A percentile compares a stretch with the other conserved stretches of the same genome.
These are phyloP conservation scores for Botrytis hyacinthi DNA, from an alignment of 2,329 filamentous ascomycete species.

Conservation along the genomic window DNA sequence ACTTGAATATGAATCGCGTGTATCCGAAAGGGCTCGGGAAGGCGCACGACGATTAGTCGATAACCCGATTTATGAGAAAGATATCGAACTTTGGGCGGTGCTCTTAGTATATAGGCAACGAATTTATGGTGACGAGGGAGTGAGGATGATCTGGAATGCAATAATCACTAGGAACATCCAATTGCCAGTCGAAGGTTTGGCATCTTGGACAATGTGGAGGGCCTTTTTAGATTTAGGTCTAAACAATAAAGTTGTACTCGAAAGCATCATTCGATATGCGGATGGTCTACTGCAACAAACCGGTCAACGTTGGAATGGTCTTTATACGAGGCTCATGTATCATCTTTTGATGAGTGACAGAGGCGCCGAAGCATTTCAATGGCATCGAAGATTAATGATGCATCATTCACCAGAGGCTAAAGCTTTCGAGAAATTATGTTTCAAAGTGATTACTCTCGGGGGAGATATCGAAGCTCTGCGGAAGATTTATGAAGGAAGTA, in stretches of 20 bases:
- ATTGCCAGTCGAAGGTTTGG: conserved; percentile 42
- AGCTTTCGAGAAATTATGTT: conserved; percentile 41
- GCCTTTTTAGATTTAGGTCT: conserved; percentile 44
- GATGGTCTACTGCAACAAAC: conserved; percentile 43
- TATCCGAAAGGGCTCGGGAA: conserved; percentile 23
- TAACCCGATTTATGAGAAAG: conserved; percentile 30
- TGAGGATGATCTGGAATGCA: conserved; percentile 45
- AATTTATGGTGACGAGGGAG: conserved; percentile 43
- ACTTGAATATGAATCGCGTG: conserved; percentile 38
- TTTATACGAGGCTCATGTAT: conserved; percentile 48
- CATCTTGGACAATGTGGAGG: conserved; percentile 46
- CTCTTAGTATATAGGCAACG: conserved; percentile 44
- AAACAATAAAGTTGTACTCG: conserved; percentile 38
- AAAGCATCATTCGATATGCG: conserved; percentile 43
- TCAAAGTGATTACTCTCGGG: conserved; percentile 27
- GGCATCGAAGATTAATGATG: conserved; percentile 35
- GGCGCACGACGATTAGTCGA: conserved; percentile 37
- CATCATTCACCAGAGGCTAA: conserved; percentile 39
- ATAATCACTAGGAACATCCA: conserved; percentile 40
- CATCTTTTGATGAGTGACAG: conserved; percentile 38
- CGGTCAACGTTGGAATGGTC: conserved; percentile 37
- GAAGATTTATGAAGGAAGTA: conserved; percentile 42
- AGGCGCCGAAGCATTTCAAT: conserved; percentile 28
- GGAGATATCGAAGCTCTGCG: conserved; percentile 41
- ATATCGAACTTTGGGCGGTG: conserved; percentile 43